A percentile compares a stretch with the other conserved stretches of the same genome.
Conservation (phyloP, 2,329 filamentous ascomycete species). For the Sporothrix brasiliensis region DNA sequence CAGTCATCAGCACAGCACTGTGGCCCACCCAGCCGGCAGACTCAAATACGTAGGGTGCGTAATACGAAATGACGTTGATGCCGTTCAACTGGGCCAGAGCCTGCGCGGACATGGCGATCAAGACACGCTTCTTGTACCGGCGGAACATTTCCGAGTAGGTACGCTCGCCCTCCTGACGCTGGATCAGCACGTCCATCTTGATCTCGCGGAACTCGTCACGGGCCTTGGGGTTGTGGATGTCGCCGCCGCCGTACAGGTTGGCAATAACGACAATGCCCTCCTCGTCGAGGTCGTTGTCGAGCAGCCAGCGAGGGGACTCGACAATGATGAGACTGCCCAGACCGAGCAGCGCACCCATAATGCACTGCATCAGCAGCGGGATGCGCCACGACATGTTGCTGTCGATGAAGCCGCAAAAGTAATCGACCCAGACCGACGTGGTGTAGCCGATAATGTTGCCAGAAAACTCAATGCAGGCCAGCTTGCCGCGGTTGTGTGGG, state of each 20-base stretch:
- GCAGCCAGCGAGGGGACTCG: constrained; percentile 93
- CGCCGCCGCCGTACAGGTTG: constrained; percentile 92
- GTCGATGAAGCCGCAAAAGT: constrained; percentile 89
- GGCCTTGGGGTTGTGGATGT: constrained; percentile 90
- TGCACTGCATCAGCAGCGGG: constrained; percentile 86
- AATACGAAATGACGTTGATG: constrained; percentile 99
- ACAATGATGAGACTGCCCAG: constrained; percentile 89
- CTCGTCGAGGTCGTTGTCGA: constrained; percentile 97
- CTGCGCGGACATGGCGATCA: constrained; percentile 98
- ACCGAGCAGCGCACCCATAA: constrained; percentile 87
- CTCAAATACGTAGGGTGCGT: constrained; percentile 94
- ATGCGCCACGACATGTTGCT: constrained; percentile 87
- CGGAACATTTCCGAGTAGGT: constrained; percentile 93
- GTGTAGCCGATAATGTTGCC: constrained; percentile 96
- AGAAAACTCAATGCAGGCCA: constrained; percentile 97
- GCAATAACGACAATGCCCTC: constrained; percentile 98
- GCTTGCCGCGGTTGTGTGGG: constrained; percentile 90
- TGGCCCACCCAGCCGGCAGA: constrained; percentile 94
- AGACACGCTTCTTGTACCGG: constrained; percentile 85
- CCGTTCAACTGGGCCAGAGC: constrained; percentile 94
- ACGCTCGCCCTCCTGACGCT: constrained; percentile 92
- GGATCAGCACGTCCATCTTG: constrained; percentile 94
- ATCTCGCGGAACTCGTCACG: constrained; percentile 97
- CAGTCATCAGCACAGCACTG: constrained; percentile 92
- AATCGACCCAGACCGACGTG: constrained; percentile 97